A percentile compares a stretch with the other conserved stretches of the same genome.
These are phyloP conservation scores for Paramecium biaurelia DNA, from an alignment of 73 alveolate genomes.

Conservation along the genomic window DNA sequence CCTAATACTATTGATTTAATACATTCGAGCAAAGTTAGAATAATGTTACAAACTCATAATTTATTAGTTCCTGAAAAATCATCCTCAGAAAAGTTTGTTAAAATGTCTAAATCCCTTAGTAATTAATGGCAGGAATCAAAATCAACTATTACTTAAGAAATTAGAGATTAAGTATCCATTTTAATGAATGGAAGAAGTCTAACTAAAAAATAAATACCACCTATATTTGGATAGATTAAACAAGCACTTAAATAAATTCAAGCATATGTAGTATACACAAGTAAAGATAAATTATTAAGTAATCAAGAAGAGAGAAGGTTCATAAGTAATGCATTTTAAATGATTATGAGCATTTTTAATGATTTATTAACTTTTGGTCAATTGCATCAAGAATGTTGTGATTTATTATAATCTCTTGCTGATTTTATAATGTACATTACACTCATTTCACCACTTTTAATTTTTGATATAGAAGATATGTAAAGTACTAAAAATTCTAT, in stretches of 20 bases:
- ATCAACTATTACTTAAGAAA: neutral
- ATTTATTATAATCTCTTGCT: neutral
- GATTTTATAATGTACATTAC: constrained; percentile 33
- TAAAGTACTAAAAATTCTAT: neutral
- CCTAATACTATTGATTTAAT: constrained; percentile 48
- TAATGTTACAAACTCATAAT: neutral
- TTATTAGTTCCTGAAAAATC: constrained; percentile 44
- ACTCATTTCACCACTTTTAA: neutral
- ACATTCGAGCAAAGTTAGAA: constrained; percentile 6
- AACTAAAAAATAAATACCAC: neutral
- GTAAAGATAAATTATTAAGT: constrained; percentile 19
- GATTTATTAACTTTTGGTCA: constrained; percentile 13
- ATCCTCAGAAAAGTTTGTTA: constrained; percentile 17
- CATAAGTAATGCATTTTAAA: neutral
- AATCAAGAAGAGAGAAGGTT: neutral
- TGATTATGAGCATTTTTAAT: constrained; percentile 20
- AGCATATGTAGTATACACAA: constrained; percentile 35
- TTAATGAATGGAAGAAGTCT: neutral
- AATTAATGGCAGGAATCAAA: neutral
- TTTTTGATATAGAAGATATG: constrained; percentile 38
- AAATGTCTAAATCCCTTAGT: neutral
- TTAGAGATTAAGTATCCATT: neutral
- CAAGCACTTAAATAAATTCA: neutral
- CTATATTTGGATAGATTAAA: neutral
- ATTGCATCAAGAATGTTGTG: neutral